A percentile compares a stretch with the other conserved stretches of the same genome.
phyloP scores from a whole-genome alignment of 345 rosid genomes.

The Streptanthus diversifolius region DNA sequence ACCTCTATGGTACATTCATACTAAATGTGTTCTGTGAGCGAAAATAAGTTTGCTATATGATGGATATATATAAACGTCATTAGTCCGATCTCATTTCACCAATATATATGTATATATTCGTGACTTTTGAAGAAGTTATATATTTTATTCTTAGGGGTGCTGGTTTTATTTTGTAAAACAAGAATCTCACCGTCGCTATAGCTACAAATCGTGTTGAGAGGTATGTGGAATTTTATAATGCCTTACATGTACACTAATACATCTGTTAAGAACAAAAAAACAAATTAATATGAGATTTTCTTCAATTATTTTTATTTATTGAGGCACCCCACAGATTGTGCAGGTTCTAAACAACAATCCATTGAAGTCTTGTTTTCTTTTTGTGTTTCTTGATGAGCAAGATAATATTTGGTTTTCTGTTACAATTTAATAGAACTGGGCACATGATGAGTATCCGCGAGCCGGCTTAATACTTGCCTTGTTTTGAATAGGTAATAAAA shows the following conservation, averaged over 20 bases:
- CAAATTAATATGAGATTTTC: neutral
- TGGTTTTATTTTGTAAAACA: conserved; percentile 1
- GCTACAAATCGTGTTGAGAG: conserved; percentile 2
- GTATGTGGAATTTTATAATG: conserved; percentile 6
- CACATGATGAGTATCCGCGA: too few relatives aligned
- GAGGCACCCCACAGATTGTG: neutral
- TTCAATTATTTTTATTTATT: neutral
- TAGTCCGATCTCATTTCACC: neutral
- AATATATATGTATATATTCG: neutral
- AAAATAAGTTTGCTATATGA: neutral
- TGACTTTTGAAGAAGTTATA: neutral
- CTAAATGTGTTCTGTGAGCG: neutral
- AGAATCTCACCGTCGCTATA: neutral
- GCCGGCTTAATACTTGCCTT: too few relatives aligned
- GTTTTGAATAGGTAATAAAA: too few relatives aligned
- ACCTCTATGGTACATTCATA: neutral
- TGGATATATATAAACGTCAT: neutral
- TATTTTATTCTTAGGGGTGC: neutral
- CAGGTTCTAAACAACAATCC: neutral
- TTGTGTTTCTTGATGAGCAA: neutral
- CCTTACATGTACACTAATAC: neutral
- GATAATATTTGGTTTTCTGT: neutral
- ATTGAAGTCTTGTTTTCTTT: neutral
- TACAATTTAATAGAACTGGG: neutral
- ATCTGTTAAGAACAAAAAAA: neutral